These are phyloP conservation scores for Trichoderma endophyticum DNA, from an alignment of 2,329 filamentous ascomycete genomes.

Conservation along the genomic window DNA sequence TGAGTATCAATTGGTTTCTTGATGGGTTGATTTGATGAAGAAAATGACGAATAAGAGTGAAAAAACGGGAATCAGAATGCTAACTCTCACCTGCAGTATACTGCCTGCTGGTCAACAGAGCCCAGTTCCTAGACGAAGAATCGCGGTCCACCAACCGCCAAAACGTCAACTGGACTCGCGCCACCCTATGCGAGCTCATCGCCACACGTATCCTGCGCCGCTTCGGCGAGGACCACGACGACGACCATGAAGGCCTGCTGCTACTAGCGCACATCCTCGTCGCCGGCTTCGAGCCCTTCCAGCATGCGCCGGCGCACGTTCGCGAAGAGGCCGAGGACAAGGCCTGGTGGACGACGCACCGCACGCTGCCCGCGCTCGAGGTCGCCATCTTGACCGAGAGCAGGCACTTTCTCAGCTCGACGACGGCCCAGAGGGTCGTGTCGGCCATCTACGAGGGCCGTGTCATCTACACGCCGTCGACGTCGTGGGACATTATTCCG, in stretches of 20 bases:
- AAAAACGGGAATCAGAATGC: not conserved
- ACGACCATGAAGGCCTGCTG: constrained; percentile 60
- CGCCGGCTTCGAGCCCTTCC: constrained; percentile 80
- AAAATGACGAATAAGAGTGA: not conserved
- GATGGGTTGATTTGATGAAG: not conserved
- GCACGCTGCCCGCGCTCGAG: constrained; percentile 73
- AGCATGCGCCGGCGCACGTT: constrained; percentile 70
- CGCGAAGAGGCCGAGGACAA: constrained; percentile 54
- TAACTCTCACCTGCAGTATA: constrained; percentile 54
- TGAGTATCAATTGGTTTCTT: not conserved
- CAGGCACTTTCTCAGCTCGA: constrained; percentile 72
- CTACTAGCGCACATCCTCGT: constrained; percentile 76
- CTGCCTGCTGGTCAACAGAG: constrained; percentile 77
- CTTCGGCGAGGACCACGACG: constrained; percentile 71
- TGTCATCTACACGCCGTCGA: constrained; percentile 77
- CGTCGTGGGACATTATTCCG: constrained; percentile 78
- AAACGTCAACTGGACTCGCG: constrained; percentile 75
- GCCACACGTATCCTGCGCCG: constrained; percentile 74
- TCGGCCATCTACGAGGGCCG: constrained; percentile 78
- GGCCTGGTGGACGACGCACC: constrained; percentile 46
- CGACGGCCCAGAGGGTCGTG: constrained; percentile 77
- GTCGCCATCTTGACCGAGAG: constrained; percentile 80
- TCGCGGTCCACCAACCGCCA: constrained; percentile 72
- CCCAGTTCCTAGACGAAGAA: constrained; percentile 76
- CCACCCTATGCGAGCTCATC: constrained; percentile 75